Evolutionary conservation across 2,329 filamentous ascomycete species (phyloP).

Genomic region (Calonectria honghensis): DNA sequence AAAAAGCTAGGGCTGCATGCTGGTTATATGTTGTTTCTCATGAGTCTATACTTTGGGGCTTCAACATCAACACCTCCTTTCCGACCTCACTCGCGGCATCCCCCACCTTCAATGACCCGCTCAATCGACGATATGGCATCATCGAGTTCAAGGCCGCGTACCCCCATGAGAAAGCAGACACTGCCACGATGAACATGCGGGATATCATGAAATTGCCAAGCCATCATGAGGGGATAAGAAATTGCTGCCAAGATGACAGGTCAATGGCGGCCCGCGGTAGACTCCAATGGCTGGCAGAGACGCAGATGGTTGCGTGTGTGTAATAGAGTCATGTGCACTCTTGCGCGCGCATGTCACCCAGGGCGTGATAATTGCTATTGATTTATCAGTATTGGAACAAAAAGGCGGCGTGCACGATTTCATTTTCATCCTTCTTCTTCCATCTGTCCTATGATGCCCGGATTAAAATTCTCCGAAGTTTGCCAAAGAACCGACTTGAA

Average conservation of each 20-base stretch:
- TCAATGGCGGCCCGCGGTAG: neutral
- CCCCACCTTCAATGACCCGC: conserved; percentile 4
- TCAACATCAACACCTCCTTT: neutral
- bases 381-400: too few species aligned
- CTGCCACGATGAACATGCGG: conserved; percentile 9
- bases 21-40: neutral
- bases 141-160: conserved; percentile 26
- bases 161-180: conserved; percentile 4
- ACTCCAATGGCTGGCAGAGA: neutral
- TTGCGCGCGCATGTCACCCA: neutral
- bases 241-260: neutral
- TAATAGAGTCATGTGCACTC: neutral
- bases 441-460: neutral
- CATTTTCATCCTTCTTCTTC: neutral
- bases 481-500: neutral
- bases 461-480: conserved; percentile 13
- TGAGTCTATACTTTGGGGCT: neutral
- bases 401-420: neutral
- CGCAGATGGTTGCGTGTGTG: neutral
- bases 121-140: conserved; percentile 13
- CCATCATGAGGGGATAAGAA: neutral
- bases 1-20: neutral
- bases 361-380: neutral
- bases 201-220: neutral
- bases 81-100: neutral